A percentile compares a stretch with the other conserved stretches of the same genome.
Evolutionary conservation across 2,329 filamentous ascomycete genomes (phyloP).

Genomic region (Claviceps digitariae): DNA sequence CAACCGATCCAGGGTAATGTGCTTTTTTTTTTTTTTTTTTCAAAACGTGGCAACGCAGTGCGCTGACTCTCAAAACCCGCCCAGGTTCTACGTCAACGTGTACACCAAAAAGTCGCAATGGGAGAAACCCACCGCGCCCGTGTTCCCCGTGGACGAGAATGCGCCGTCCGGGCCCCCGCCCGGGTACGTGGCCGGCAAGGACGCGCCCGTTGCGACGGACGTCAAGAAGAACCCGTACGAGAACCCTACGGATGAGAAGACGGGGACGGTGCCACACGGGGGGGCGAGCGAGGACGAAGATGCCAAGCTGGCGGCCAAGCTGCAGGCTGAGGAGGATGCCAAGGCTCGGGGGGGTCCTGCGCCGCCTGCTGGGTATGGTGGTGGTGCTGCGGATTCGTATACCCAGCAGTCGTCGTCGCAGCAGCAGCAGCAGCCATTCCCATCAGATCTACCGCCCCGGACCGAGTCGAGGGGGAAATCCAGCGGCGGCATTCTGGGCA

Average conservation of each 20-base stretch:
- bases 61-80: neutral
- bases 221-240: constrained; percentile 63
- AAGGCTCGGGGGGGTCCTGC: constrained; percentile 27
- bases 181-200: constrained; percentile 40
- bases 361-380: constrained; percentile 19
- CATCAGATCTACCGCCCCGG: constrained; percentile 29
- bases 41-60: no score
- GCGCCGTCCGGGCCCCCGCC: constrained; percentile 51
- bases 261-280: constrained; percentile 12
- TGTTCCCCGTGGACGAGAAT: constrained; percentile 33
- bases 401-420: constrained; percentile 12
- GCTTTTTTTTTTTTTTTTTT: no score
- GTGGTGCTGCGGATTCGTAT: constrained; percentile 11
- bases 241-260: constrained; percentile 13
- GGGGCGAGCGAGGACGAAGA: constrained; percentile 42
- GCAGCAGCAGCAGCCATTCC: constrained; percentile 12
- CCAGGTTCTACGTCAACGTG: constrained; percentile 81
- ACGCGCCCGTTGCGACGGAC: constrained; percentile 27
- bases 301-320: constrained; percentile 56
- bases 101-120: constrained; percentile 83
- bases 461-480: constrained; percentile 21
- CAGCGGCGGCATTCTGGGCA: constrained; percentile 34
- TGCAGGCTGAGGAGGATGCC: constrained; percentile 75
- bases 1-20: no score
- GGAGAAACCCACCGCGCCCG: constrained; percentile 65